A percentile compares a stretch with the other conserved stretches of the same genome.
Evolutionary conservation across 306 rosid species (phyloP).

Genomic region (Prunus armeniaca): DNA sequence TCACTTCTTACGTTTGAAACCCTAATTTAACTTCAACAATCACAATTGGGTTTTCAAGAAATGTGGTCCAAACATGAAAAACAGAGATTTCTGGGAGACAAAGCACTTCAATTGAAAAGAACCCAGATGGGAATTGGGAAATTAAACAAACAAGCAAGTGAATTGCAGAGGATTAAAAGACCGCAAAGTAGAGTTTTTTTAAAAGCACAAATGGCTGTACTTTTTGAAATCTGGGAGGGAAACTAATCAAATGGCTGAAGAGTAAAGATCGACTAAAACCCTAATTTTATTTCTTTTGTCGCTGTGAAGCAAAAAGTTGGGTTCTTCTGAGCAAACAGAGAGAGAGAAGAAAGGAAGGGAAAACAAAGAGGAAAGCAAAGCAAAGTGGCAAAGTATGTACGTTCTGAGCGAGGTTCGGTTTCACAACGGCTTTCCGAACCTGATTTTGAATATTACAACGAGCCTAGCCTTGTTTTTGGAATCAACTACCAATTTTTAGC

Average conservation of each 20-base stretch:
- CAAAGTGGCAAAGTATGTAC: background rate
- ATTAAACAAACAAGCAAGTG: background rate
- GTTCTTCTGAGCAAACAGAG: background rate
- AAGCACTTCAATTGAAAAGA: background rate
- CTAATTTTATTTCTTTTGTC: background rate
- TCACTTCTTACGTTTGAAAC: constrained; percentile 14
- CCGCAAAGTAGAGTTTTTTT: background rate
- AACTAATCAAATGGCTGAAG: background rate
- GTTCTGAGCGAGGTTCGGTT: constrained; percentile 2
- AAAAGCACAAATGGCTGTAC: background rate
- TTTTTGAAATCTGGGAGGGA: constrained; percentile 1
- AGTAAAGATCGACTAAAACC: background rate
- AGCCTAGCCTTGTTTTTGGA: constrained; percentile 6
- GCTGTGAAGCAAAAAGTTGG: constrained; percentile 9
- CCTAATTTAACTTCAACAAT: constrained; percentile 9
- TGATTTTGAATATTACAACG: constrained; percentile 29
- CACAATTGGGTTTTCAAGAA: background rate
- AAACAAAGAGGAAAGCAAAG: constrained; percentile 1
- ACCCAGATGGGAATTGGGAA: constrained; percentile 3
- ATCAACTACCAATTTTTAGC: background rate
- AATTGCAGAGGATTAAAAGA: background rate
- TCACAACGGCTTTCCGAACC: constrained; percentile 53
- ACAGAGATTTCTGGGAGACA: background rate
- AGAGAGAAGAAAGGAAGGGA: background rate
- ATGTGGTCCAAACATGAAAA: background rate